Base-by-base conservation (phyloP, 1,284 basidiomycete species). In the Puccinia brachypodii region DNA sequence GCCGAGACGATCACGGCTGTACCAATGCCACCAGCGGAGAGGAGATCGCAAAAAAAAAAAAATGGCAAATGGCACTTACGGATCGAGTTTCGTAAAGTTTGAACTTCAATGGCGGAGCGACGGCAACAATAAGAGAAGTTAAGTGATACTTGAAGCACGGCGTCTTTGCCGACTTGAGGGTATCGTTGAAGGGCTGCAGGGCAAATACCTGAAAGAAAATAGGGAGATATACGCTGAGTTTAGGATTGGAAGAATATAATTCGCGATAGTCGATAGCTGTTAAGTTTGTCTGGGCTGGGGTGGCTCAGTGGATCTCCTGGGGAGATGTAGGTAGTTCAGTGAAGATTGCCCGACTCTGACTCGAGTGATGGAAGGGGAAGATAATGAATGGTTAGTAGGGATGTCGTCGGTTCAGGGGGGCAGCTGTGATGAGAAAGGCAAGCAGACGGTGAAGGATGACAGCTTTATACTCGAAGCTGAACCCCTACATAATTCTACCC, bases 351-450 rank as follows among this genome's bases (percentile, higher is more conserved):
- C 40, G 64, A 68, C 64, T n/a, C n/a, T 68, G 64, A 68, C 9
- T 13, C 25, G 64, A 40, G 44, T 38, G 44, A 25, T 25, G 64
- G 22, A 44, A 44, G n/a, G 13, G 28, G 53, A 22, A 56, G 53
- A 25, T 22, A 25, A 56, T 56, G 53, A 25, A 68, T 42, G 42
- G 64, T 58, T 11, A 13, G 22, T 9, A 36, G 28, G 25, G 13
- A 31, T 33, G 60, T n/a, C n/a, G 60, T 16, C 28, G 60, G 4
- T n/a, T 33, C n/a, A 28, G 60, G 33, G 22, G 11, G 3, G 31
- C n/a, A n/a, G n/a, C n/a, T n/a, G 40, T 40, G 62, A 66, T 33
- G 31, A 40, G 62, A 66, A 66, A 66, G 62, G 62, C 62, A 66
- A 66, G n/a, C n/a, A n/a, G 62, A 53, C 16, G 7, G 50, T 22